Evolutionary conservation across 257 asterid species (phyloP).

Genomic region (Scutellaria baicalensis): DNA sequence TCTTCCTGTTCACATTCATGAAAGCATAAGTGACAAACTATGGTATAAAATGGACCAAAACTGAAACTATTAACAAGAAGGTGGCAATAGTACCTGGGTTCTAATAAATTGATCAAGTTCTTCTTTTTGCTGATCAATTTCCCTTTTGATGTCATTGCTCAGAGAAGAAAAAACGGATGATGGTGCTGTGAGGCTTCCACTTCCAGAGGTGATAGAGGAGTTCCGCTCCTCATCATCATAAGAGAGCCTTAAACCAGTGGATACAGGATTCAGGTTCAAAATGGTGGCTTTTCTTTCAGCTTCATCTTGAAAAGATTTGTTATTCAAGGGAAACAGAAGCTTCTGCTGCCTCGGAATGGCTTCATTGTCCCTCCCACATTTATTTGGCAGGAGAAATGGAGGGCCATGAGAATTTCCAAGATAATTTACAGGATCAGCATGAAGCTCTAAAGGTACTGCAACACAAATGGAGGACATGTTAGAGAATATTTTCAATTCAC

Average conservation of each 20-base stretch:
- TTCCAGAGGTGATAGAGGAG: slow-evolving; percentile 67
- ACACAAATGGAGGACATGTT: slow-evolving; percentile 7
- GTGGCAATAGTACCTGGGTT: slow-evolving; percentile 51
- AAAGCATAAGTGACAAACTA: not conserved
- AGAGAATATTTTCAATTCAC: not conserved
- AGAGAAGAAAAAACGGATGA: slow-evolving; percentile 50
- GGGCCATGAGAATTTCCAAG: slow-evolving; percentile 38
- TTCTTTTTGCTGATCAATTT: slow-evolving; percentile 53
- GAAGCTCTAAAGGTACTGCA: slow-evolving; percentile 53
- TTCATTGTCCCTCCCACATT: slow-evolving; percentile 42
- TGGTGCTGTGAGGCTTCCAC: slow-evolving; percentile 45
- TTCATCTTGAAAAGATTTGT: slow-evolving; percentile 37
- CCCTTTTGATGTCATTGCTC: slow-evolving; percentile 45
- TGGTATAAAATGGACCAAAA: not conserved
- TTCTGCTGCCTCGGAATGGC: slow-evolving; percentile 47
- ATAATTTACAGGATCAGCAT: slow-evolving; percentile 48
- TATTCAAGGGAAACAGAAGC: slow-evolving; percentile 47
- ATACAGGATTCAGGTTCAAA: slow-evolving; percentile 56
- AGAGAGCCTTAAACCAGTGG: slow-evolving; percentile 83
- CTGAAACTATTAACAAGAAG: not conserved
- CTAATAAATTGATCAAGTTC: slow-evolving; percentile 57
- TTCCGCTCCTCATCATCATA: slow-evolving; percentile 76
- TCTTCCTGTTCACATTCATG: slow-evolving; percentile 46
- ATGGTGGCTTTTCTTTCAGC: slow-evolving; percentile 32
- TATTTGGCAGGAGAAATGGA: slow-evolving; percentile 35